Evolutionary conservation across 805 yeast genomes (phyloP), one percentile per base, ranked within the genome.

Genomic region (Peterozyma toletana): DNA sequence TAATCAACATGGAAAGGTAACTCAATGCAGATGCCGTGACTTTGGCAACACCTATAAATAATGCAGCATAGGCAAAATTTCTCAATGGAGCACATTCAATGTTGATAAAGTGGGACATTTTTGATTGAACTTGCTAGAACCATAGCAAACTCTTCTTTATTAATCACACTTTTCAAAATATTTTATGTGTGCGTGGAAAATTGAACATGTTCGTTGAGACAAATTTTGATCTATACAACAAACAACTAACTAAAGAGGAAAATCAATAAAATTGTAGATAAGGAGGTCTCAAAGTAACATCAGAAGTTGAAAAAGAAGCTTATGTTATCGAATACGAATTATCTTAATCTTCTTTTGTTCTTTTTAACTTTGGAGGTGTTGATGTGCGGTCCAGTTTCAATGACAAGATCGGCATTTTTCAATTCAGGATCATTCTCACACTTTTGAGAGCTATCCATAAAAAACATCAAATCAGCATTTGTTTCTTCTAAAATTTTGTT

Each of bases 391-490:
- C 9, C 5, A 14, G 13, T 31, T 31, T 31, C 14, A 9, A 31
- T 31, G 34, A 37, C 35, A 14, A 45, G 31, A 29, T 41, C 45
- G 6, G 40, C 38, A 36, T 40, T 31, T 17, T 21, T 17, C 21
- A 42, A 29, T 9, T 39, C 42, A 5, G 42, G 43, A 33, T 46
- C 85, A 54, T 78, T 76, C 53, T 79, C 77, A 53, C 87, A 75
- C 61, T 83, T 85, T 44, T 80, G 83, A 55, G 77, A 85, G 0
- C 85, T 72, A 46, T 84, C 91, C 35, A 88, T 61, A 54, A 69
- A 86, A 49, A 86, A 83, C 96, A 89, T 86, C 42, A 88, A 59
- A 58, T 88, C 96, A 29, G 71, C 75, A 3, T 79, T 79, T 56
- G 83, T 86, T 35, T 81, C 87, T 37, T 70, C 58, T 30, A 83